Evolutionary conservation across 305 asterid species (phyloP), one percentile per base, ranked within the genome.

Genomic region (Fraxinus floribunda): DNA sequence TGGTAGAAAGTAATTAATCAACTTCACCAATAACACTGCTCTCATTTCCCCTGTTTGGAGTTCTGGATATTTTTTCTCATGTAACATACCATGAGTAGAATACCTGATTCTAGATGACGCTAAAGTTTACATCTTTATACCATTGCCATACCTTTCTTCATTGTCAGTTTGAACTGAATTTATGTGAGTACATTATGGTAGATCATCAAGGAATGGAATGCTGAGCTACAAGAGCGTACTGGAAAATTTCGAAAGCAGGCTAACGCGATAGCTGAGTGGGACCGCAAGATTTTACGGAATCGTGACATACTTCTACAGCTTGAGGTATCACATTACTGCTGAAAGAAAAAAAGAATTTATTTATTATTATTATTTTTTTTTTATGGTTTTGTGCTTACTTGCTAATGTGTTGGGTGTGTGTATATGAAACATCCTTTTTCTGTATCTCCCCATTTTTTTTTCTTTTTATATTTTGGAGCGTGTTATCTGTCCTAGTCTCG

Each of bases 171-270:
- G 57, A 80, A 38, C 66, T 52, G 71, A 78, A 70, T 22, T 82
- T 76, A 78, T 77, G 71, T 83, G 81, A 62, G 73, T 77, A 77
- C 75, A 16, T 52, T 55, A 76, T 52, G 86, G 86, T 84, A 96
- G 99, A 94, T 96, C 87, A 92, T 96, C 89, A 96, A 96, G 91
- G 98, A 93, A 81, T 96, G 98, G 99, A 93, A 94, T 84, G 79
- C 93, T 74, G 99, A 96, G 89, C 93, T 96, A 46, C 98, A 93
- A 85, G 97, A 96, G 88, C 98, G 97, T 66, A 87, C 97, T 82
- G 92, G 92, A 15, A 94, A 91, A 83, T 96, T 96, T 85, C 92
- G 92, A 81, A 96, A 93, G 85, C 97, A 96, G 84, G 98, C 98
- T 86, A 93, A 89, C 89, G 98, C 97, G 76, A 91, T 96, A 77